phyloP scores from a whole-genome alignment of 1,284 basidiomycete species.

The Schizopora paradoxa region DNA sequence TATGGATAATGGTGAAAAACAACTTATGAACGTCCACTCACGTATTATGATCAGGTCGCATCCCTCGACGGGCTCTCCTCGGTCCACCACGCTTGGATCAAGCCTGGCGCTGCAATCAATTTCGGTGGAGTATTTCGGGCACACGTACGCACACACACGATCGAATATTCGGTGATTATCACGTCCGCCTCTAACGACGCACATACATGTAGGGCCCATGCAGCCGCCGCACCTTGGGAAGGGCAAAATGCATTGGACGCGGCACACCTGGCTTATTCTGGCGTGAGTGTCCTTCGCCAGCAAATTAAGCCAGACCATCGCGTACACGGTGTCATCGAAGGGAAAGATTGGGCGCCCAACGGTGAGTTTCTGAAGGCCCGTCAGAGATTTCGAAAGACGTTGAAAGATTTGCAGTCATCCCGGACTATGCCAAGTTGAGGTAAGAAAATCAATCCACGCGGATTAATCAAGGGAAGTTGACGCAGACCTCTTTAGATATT shows the following conservation, averaged over 20 bases:
- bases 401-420: constrained; percentile 52
- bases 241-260: constrained; percentile 75
- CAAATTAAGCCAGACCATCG: constrained; percentile 57
- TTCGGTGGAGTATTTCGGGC: constrained; percentile 49
- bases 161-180: too few relatives aligned
- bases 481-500: constrained; percentile 53
- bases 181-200: background rate
- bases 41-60: constrained; percentile 47
- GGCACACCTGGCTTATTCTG: constrained; percentile 66
- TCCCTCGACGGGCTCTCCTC: constrained; percentile 53
- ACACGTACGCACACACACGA: constrained; percentile 40
- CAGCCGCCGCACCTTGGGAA: constrained; percentile 67
- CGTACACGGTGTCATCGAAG: constrained; percentile 60
- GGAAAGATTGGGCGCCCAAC: constrained; percentile 56
- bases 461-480: background rate
- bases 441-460: constrained; percentile 24
- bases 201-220: constrained; percentile 48
- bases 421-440: constrained; percentile 66
- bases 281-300: constrained; percentile 65
- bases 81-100: constrained; percentile 46
- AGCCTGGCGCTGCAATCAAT: constrained; percentile 48
- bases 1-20: constrained; percentile 1
- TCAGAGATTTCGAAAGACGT: constrained; percentile 4
- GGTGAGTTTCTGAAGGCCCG: constrained; percentile 32
- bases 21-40: background rate